Percentiles rank a stretch among this genome's conserved stretches.
phyloP scores from a whole-genome alignment of 345 rosid species.

The Alliaria petiolata region DNA sequence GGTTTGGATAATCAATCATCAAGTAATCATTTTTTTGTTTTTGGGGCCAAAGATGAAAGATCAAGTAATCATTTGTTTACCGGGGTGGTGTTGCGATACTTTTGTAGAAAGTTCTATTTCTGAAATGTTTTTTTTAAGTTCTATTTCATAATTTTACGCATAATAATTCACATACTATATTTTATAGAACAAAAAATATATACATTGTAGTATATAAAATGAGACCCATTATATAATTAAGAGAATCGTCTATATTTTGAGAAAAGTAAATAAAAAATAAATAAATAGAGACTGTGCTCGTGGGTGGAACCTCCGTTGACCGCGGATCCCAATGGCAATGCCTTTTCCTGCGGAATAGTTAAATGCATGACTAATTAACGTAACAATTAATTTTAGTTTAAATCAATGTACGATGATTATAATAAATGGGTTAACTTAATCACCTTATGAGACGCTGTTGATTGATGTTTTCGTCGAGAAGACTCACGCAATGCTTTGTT shows the following conservation, averaged over 20 bases:
- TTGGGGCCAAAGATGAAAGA: no score
- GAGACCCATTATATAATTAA: background rate
- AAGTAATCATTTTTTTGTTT: background rate
- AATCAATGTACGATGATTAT: slow-evolving; percentile 24
- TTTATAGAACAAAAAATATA: background rate
- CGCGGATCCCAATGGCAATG: slow-evolving; percentile 31
- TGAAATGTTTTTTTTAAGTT: no score
- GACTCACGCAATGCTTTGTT: slow-evolving; percentile 1
- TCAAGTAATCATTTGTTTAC: no score
- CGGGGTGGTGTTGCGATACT: background rate
- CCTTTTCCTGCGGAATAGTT: slow-evolving; percentile 27
- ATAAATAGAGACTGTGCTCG: slow-evolving; percentile 18
- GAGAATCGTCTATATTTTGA: slow-evolving; percentile 14
- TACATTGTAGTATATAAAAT: background rate
- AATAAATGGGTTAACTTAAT: slow-evolving; percentile 6
- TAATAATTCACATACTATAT: background rate
- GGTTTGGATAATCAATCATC: background rate
- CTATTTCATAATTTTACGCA: background rate
- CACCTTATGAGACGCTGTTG: slow-evolving; percentile 17
- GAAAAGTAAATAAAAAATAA: background rate
- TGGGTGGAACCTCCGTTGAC: slow-evolving; percentile 39
- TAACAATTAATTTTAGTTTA: slow-evolving; percentile 4
- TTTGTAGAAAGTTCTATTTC: background rate
- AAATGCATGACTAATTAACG: slow-evolving; percentile 9
- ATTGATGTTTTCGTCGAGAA: slow-evolving; percentile 25